Base-by-base conservation (phyloP, 1,284 basidiomycete genomes). In the Tetrapyrgos nigripes region DNA sequence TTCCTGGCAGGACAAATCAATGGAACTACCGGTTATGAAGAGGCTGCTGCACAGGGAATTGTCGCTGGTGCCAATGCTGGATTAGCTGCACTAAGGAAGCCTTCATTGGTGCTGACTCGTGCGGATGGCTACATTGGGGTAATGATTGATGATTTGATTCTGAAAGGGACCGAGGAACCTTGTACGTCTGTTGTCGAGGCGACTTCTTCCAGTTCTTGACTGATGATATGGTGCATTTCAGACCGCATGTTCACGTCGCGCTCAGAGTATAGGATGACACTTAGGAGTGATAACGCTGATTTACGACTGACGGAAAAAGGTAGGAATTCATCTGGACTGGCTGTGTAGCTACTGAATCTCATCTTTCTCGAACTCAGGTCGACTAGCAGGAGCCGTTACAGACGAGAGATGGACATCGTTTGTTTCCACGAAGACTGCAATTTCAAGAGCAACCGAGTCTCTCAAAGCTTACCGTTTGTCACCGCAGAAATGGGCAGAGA, bases 211-310 rank as follows among this genome's bases (percentile, higher is more conserved):
- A 29, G 6, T 40, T 4, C 13, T 40, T 40, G 4, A 40, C 17
- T 11, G 37, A n/a, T n/a, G n/a, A n/a, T n/a, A n/a, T n/a, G 43
- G 11, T 35, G 14, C 23, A 10, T 50, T 17, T 46, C 63, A 94
- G 92, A 96, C 67, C 89, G 94, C 35, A 96, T 96, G 93, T 96
- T 96, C 71, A 96, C 94, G 0, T 92, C 92, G 21, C 83, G 94
- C 47, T 93, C 91, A 31, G 94, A 97, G 68, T 97, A 94, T 69
- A 85, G 94, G 27, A 88, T 97, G 83, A 89, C 89, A 0, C 82
- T 96, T 45, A 81, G 94, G 47, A 89, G 91, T 52, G 94, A 97
- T 74, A 96, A 97, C 63, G 94, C 94, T 1, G 94, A 96, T 74
- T 55, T 86, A 55, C 82, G 94, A 33, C 75, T 97, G 55, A 96